Evolutionary conservation across 208 protist species (phyloP).

Genomic region (Leishmania tarentolae): DNA sequence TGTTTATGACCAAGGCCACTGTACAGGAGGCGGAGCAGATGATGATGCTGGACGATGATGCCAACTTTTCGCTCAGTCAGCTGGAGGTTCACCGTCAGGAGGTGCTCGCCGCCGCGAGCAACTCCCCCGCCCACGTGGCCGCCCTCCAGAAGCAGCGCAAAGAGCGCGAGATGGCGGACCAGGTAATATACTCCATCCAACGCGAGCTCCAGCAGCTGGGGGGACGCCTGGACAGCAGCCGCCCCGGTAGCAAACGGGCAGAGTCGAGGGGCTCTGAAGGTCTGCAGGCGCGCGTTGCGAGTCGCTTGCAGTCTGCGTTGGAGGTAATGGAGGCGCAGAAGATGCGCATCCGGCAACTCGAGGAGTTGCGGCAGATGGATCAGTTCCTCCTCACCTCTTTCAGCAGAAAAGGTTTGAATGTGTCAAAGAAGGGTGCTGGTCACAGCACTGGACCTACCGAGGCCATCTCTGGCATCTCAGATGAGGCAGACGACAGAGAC

Average conservation of each 20-base stretch:
- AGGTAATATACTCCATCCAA: constrained; percentile 41
- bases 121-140: not conserved
- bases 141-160: constrained; percentile 17
- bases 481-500: not conserved
- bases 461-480: not conserved
- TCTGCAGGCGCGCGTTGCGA: constrained; percentile 18
- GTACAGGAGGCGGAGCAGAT: constrained; percentile 37
- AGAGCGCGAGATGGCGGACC: constrained; percentile 41
- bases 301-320: constrained; percentile 41
- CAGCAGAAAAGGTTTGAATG: not conserved
- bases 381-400: constrained; percentile 28
- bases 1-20: not conserved
- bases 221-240: constrained; percentile 10
- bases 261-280: not conserved
- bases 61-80: constrained; percentile 9
- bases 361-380: constrained; percentile 55
- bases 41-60: constrained; percentile 38
- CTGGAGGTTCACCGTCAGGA: not conserved
- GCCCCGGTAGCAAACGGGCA: not conserved
- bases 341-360: constrained; percentile 50
- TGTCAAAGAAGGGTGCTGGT: not conserved
- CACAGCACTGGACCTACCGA: not conserved
- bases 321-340: constrained; percentile 49
- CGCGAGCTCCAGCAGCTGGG: constrained; percentile 31
- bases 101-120: not conserved